These are phyloP conservation scores for Globisporangium alternatum DNA, from an alignment of 352 stramenopile species.

Conservation along the genomic window DNA sequence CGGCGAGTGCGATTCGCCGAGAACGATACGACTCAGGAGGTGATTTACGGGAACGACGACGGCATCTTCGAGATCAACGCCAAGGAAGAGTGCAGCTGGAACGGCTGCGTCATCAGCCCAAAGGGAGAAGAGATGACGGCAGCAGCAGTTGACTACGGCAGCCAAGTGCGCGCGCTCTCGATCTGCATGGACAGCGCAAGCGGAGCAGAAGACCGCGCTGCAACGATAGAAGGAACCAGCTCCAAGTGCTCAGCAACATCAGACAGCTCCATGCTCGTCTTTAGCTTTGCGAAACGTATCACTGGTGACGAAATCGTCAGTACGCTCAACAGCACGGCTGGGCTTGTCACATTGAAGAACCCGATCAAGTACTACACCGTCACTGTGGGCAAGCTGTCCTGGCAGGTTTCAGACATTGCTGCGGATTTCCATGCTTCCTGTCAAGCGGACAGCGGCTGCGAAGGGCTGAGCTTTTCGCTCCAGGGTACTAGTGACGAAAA, in stretches of 20 bases:
- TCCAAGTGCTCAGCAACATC: slow-evolving; percentile 27
- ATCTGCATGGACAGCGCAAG: slow-evolving; percentile 33
- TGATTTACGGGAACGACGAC: slow-evolving; percentile 14
- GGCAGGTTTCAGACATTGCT: slow-evolving; percentile 33
- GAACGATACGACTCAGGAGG: slow-evolving; percentile 27
- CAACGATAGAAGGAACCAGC: slow-evolving; percentile 28
- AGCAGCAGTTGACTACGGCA: slow-evolving; percentile 36
- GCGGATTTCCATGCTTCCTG: slow-evolving; percentile 23
- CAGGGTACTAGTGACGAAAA: slow-evolving; percentile 8
- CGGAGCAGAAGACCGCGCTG: slow-evolving; percentile 29
- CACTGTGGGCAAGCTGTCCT: slow-evolving; percentile 42
- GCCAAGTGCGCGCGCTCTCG: slow-evolving; percentile 43
- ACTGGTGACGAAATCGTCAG: slow-evolving; percentile 37
- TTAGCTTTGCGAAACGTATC: slow-evolving; percentile 59
- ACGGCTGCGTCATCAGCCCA: slow-evolving; percentile 42
- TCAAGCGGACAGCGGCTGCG: slow-evolving; percentile 24
- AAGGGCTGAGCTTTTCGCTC: slow-evolving; percentile 25
- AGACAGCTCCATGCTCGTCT: slow-evolving; percentile 36
- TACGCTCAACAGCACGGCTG: slow-evolving; percentile 3
- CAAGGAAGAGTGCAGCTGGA: slow-evolving; percentile 52
- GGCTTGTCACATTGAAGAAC: slow-evolving; percentile 38
- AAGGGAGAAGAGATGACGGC: slow-evolving; percentile 26
- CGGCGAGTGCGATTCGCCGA: slow-evolving; percentile 27
- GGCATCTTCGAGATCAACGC: slow-evolving; percentile 51
- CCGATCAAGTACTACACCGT: slow-evolving; percentile 43